Percentiles rank a stretch among this genome's conserved stretches.
Evolutionary conservation across 2,329 filamentous ascomycete species (phyloP).

Genomic region (Penicillium sp.): DNA sequence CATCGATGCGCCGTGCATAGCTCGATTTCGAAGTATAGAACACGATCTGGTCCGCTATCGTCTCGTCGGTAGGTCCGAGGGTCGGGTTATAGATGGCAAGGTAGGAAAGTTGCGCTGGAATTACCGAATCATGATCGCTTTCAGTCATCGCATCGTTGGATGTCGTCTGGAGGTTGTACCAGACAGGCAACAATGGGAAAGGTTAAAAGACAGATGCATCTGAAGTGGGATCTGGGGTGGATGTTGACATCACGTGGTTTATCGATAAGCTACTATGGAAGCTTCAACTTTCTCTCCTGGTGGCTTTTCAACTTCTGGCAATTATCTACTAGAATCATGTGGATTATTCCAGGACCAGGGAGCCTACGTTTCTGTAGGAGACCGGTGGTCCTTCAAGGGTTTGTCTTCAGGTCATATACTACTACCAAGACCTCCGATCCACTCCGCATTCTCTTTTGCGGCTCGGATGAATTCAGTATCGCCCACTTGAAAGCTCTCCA

Average conservation of each 20-base stretch:
- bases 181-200: slow-evolving; percentile 14
- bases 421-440: slow-evolving; percentile 50
- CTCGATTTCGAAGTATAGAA: slow-evolving; percentile 72
- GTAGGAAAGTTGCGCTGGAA: slow-evolving; percentile 84
- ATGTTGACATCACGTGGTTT: slow-evolving; percentile 39
- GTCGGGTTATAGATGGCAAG: slow-evolving; percentile 94
- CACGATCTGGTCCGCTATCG: slow-evolving; percentile 77
- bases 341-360: slow-evolving; percentile 23
- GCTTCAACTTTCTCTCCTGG: slow-evolving; percentile 6
- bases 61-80: slow-evolving; percentile 70
- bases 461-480: slow-evolving; percentile 87
- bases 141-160: slow-evolving; percentile 41
- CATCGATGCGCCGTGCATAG: slow-evolving; percentile 27
- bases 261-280: slow-evolving; percentile 25
- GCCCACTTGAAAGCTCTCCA: slow-evolving; percentile 70
- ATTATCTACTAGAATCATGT: slow-evolving; percentile 22
- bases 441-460: slow-evolving; percentile 86
- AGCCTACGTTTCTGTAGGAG: slow-evolving; percentile 27
- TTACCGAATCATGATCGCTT: slow-evolving; percentile 45
- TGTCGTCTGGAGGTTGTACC: slow-evolving; percentile 10
- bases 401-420: slow-evolving; percentile 27
- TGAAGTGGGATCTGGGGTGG: slow-evolving; percentile 22
- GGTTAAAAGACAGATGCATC: slow-evolving; percentile 7
- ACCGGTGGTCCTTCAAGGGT: slow-evolving; percentile 8
- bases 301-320: neutral